phyloP scores from a whole-genome alignment of 2,329 filamentous ascomycete species.

The Trichocomaceae sp. region DNA sequence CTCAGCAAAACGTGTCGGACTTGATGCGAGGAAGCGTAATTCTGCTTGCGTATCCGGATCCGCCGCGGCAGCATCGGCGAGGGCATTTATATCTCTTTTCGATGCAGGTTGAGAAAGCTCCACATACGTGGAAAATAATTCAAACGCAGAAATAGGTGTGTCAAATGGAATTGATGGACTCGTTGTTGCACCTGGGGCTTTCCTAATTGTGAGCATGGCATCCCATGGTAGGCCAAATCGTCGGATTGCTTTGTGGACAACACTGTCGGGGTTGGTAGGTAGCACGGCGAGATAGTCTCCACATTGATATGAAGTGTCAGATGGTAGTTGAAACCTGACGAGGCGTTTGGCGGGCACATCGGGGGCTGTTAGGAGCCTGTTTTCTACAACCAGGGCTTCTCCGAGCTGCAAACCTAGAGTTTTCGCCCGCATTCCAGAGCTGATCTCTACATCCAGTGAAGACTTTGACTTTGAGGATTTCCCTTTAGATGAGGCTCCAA shows the following conservation, averaged over 20 bases:
- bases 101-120: conserved; percentile 66
- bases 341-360: conserved; percentile 55
- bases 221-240: conserved; percentile 64
- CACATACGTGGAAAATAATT: conserved; percentile 63
- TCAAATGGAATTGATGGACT: conserved; percentile 45
- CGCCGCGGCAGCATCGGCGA: conserved; percentile 41
- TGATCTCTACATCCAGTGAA: conserved; percentile 43
- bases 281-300: conserved; percentile 73
- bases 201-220: conserved; percentile 55
- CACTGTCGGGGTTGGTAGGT: conserved; percentile 60
- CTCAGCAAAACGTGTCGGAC: conserved; percentile 33
- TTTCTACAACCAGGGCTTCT: conserved; percentile 53
- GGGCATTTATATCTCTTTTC: conserved; percentile 50
- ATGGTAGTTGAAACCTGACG: conserved; percentile 62
- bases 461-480: conserved; percentile 29
- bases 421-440: conserved; percentile 47
- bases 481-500: conserved; percentile 20
- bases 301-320: conserved; percentile 58
- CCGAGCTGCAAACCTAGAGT: conserved; percentile 49
- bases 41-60: conserved; percentile 44
- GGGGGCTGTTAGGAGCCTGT: conserved; percentile 46
- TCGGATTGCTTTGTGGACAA: conserved; percentile 57
- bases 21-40: conserved; percentile 25
- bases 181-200: conserved; percentile 41
- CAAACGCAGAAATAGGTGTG: conserved; percentile 53